Base-by-base conservation (phyloP, 1,284 basidiomycete species). In the Sparassis latifolia region DNA sequence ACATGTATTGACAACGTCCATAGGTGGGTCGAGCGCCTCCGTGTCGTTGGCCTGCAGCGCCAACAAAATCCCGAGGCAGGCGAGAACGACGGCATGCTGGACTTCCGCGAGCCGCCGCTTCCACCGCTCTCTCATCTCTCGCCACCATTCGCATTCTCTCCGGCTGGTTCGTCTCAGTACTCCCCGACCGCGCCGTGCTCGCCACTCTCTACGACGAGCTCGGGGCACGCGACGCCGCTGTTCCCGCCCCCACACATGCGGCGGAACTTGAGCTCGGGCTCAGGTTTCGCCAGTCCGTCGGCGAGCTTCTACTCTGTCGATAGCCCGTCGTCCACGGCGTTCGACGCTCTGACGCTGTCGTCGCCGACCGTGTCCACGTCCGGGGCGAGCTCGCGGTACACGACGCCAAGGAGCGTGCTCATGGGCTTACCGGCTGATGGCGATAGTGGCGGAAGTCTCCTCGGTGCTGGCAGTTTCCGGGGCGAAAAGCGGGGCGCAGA, bases 1-100 rank as follows among this genome's bases (percentile, higher is more conserved):
- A 10, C 2, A 10, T 9, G 30, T 4, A 2, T 10, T 31, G 37
- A n/a, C 32, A 5, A 12, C 10, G 20, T 40, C 27, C 39, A 30
- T 48, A 88, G 85, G 41, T 90, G 89, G 89, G 86, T 92, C 37
- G 86, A 87, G 49, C 79, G 89, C 5, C 69, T 92, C 30, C 79
- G 86, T 4, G 73, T 85, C 30, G 78, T 91, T 42, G 89, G 89
- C 6, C 69, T 90, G 39, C 85, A 91, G 59, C 80, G 89, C 32
- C 67, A 74, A 54, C 65, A 67, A 43, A 54, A 58, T 38, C 50
- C 56, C 5, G 51, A 53, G 47, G 51, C 50, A 43, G 37, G 55
- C 40, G 44, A 48, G 20, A 43, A 42, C 41, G 52, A 57, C 41
- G 42, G 55, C 39, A 46, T 57, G 52, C 51, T 55, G 39, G 51